A percentile compares a stretch with the other conserved stretches of the same genome.
Conservation (phyloP, 106 monocot species). For the Phalaenopsis equestris region DNA sequence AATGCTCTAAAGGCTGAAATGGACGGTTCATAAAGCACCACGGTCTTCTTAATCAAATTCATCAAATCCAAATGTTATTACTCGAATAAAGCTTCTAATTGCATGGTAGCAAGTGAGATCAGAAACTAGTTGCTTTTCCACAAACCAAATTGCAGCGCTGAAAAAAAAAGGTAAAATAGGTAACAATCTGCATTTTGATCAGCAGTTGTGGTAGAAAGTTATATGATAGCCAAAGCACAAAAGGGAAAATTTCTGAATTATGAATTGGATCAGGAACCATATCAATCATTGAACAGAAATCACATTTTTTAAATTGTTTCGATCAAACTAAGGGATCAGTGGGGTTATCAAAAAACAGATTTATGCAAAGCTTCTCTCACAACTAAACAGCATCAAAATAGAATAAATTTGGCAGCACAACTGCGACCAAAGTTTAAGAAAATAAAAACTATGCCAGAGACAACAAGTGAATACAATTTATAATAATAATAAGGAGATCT, state of each 20-base stretch:
- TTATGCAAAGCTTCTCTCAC: neutral
- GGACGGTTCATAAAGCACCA: neutral
- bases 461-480: neutral
- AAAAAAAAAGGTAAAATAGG: neutral
- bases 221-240: neutral
- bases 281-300: constrained; percentile 2
- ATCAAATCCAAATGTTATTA: neutral
- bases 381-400: neutral
- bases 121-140: constrained; percentile 2
- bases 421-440: neutral
- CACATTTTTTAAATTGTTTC: neutral
- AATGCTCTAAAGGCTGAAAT: neutral
- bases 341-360: neutral
- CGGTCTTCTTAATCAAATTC: constrained; percentile 6
- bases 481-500: neutral
- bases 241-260: neutral
- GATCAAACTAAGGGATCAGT: neutral
- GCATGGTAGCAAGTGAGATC: neutral
- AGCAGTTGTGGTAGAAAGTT: neutral
- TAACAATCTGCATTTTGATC: neutral
- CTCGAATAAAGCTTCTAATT: neutral
- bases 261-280: neutral
- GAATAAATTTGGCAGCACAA: neutral
- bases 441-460: neutral
- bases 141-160: neutral